Evolutionary conservation across 352 stramenopile species (phyloP).

Genomic region (Pythium folliculosum): DNA sequence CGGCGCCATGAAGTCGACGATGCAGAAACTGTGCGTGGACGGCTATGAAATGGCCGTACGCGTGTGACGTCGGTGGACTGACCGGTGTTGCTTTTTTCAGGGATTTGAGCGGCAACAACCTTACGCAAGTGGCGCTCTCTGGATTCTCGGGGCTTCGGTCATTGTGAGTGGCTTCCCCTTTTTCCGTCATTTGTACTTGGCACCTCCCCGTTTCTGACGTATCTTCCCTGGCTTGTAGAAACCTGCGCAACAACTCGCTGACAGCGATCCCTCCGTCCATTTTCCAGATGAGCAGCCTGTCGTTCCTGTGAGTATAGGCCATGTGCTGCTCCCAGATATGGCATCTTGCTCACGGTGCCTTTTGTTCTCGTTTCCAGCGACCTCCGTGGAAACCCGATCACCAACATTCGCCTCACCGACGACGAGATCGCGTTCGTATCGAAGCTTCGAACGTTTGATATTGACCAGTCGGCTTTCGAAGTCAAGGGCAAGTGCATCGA

Average conservation of each 20-base stretch:
- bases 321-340: too few species aligned
- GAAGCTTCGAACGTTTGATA: constrained; percentile 21
- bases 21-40: constrained; percentile 27
- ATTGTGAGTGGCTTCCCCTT: too few species aligned
- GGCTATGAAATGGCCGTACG: neutral
- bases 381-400: constrained; percentile 27
- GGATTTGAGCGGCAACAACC: constrained; percentile 24
- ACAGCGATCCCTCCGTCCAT: constrained; percentile 15
- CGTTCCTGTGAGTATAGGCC: constrained; percentile 23
- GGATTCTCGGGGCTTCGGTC: constrained; percentile 15
- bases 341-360: neutral
- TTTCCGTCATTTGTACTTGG: too few species aligned
- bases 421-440: constrained; percentile 22
- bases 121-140: constrained; percentile 4
- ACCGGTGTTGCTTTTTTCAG: constrained; percentile 5
- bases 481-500: constrained; percentile 15
- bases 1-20: constrained; percentile 14
- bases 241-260: constrained; percentile 23
- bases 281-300: constrained; percentile 21
- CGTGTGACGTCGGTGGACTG: neutral
- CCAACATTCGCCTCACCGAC: constrained; percentile 11
- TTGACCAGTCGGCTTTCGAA: constrained; percentile 20
- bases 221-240: neutral
- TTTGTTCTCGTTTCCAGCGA: constrained; percentile 6
- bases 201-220: neutral